These are phyloP conservation scores for Amanita jacksonii DNA, from an alignment of 768 basidiomycete species.

Conservation along the genomic window DNA sequence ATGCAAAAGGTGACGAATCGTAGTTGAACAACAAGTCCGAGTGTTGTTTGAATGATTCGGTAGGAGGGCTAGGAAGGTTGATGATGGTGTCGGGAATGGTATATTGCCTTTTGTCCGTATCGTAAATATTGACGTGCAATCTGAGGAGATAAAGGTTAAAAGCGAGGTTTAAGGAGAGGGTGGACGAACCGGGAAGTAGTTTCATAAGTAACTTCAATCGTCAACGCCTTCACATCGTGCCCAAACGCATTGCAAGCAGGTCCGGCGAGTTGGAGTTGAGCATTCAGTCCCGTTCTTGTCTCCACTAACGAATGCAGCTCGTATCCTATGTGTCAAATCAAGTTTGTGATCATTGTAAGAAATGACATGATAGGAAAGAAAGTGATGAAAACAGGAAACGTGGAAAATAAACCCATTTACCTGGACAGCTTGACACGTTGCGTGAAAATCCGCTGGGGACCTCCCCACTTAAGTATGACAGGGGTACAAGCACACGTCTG, in stretches of 20 bases:
- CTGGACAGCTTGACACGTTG: constrained; percentile 9
- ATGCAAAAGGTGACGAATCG: constrained; percentile 55
- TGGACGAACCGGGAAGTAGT: constrained; percentile 34
- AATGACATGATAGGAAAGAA: no score
- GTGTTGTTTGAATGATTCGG: constrained; percentile 21
- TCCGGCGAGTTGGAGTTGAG: constrained; percentile 44
- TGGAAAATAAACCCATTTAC: neutral
- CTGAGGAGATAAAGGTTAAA: constrained; percentile 21
- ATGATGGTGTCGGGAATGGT: constrained; percentile 48
- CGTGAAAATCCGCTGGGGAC: neutral
- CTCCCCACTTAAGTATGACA: neutral
- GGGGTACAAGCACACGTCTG: no score
- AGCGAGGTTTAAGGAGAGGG: neutral
- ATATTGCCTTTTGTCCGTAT: constrained; percentile 53
- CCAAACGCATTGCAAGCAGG: constrained; percentile 59
- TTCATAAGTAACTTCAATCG: constrained; percentile 62
- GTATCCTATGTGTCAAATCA: constrained; percentile 36
- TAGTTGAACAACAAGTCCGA: constrained; percentile 69
- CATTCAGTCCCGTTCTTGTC: constrained; percentile 40
- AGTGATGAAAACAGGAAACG: neutral
- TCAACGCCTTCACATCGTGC: constrained; percentile 44
- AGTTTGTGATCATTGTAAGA: no score
- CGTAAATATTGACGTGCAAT: constrained; percentile 59
- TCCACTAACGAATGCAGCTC: constrained; percentile 33
- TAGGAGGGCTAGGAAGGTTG: constrained; percentile 29